A percentile compares a stretch with the other conserved stretches of the same genome.
Evolutionary conservation across 257 asterid species (phyloP).

Genomic region (Agastache rugosa): DNA sequence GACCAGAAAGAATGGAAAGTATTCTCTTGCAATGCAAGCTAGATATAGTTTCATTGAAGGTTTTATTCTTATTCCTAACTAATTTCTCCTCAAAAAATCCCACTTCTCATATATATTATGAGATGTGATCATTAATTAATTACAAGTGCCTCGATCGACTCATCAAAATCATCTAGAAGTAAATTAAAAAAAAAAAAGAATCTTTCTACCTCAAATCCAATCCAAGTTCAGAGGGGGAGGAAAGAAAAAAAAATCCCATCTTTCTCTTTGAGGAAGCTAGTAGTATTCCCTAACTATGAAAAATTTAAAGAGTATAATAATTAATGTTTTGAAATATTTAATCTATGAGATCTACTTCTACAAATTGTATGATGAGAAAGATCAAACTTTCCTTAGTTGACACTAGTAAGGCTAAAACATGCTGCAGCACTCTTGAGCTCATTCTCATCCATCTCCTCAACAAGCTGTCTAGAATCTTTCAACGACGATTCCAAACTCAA

Average conservation of each 20-base stretch:
- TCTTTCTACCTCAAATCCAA: constrained; percentile 21
- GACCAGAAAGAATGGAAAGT: background rate
- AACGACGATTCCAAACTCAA: constrained; percentile 78
- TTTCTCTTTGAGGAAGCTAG: constrained; percentile 9
- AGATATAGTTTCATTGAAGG: background rate
- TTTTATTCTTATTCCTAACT: background rate
- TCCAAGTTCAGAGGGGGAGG: background rate
- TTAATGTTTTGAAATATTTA: background rate
- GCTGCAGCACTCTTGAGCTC: constrained; percentile 88
- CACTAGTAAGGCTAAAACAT: constrained; percentile 82
- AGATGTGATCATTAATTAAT: constrained; percentile 18
- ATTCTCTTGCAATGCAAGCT: background rate
- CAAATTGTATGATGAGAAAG: constrained; percentile 13
- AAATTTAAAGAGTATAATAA: background rate
- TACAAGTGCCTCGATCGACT: background rate
- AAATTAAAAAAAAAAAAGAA: background rate
- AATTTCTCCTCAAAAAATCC: background rate
- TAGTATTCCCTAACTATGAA: background rate
- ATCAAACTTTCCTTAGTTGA: constrained; percentile 39
- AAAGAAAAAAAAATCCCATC: background rate
- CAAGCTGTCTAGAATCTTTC: constrained; percentile 64
- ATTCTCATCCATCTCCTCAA: constrained; percentile 72
- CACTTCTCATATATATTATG: constrained; percentile 18
- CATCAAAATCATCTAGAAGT: background rate
- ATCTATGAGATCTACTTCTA: constrained; percentile 26